phyloP scores from a whole-genome alignment of 1,284 basidiomycete genomes.

The Kalmanozyma brasiliensis region DNA sequence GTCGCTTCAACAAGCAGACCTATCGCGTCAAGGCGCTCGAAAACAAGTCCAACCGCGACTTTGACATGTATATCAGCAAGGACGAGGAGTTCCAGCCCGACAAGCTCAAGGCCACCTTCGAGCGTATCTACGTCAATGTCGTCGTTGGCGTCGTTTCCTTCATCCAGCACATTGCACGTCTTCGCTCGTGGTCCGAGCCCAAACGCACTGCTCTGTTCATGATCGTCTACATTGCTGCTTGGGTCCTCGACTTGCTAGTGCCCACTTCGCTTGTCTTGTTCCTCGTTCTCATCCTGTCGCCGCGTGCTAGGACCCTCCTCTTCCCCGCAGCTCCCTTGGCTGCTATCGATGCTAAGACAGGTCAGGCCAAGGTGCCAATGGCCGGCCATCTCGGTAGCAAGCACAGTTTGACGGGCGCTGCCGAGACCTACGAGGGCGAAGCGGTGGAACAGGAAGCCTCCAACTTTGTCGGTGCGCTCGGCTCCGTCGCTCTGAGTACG shows the following conservation, averaged over 20 bases:
- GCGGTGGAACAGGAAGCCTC: conserved; percentile 71
- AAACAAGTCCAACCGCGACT: conserved; percentile 46
- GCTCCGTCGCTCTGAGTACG: conserved; percentile 68
- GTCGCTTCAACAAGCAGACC: conserved; percentile 71
- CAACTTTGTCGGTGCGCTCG: conserved; percentile 70
- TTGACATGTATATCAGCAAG: conserved; percentile 71
- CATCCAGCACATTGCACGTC: conserved; percentile 71
- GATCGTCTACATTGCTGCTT: conserved; percentile 44
- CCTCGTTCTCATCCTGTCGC: conserved; percentile 71
- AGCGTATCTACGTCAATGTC: conserved; percentile 72
- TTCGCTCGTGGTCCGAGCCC: conserved; percentile 73
- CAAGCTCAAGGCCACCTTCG: conserved; percentile 72
- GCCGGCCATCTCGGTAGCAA: conserved; percentile 62
- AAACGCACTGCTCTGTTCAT: conserved; percentile 70
- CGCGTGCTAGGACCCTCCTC: conserved; percentile 69
- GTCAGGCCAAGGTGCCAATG: conserved; percentile 59
- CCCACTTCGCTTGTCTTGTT: conserved; percentile 65
- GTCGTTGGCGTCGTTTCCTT: conserved; percentile 71
- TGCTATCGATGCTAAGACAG: conserved; percentile 65
- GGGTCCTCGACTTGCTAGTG: conserved; percentile 37
- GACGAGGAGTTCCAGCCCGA: conserved; percentile 72
- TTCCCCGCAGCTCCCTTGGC: conserved; percentile 72
- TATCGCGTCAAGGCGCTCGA: conserved; percentile 69
- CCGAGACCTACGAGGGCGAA: conserved; percentile 70
- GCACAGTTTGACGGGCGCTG: conserved; percentile 50